These are phyloP conservation scores for Yamadazyma insecticola DNA, from an alignment of 805 yeast genomes.

Conservation along the genomic window DNA sequence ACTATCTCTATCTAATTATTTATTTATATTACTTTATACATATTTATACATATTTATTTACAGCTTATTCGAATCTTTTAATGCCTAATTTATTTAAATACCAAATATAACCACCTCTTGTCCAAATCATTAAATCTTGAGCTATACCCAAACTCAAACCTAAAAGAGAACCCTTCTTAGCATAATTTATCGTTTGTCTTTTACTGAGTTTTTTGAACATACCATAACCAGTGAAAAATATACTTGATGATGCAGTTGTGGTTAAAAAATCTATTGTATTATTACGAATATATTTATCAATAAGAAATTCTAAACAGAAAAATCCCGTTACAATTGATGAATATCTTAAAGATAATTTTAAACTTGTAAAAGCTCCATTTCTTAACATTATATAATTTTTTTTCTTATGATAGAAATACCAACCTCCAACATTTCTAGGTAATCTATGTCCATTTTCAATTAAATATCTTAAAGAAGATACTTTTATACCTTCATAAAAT, in stretches of 20 bases:
- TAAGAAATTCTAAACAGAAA: constrained; percentile 56
- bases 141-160: constrained; percentile 61
- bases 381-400: constrained; percentile 71
- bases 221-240: constrained; percentile 52
- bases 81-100: constrained; percentile 35
- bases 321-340: constrained; percentile 43
- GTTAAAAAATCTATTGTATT: constrained; percentile 57
- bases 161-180: constrained; percentile 49
- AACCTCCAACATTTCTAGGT: constrained; percentile 73
- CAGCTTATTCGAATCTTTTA: constrained; percentile 1
- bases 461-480: constrained; percentile 54
- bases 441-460: constrained; percentile 81
- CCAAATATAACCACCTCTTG: constrained; percentile 65
- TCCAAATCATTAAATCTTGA: constrained; percentile 59
- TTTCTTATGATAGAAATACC: constrained; percentile 85
- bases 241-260: constrained; percentile 54
- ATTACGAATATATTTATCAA: constrained; percentile 46
- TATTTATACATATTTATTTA: not conserved
- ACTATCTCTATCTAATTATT: constrained; percentile 1
- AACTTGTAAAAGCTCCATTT: constrained; percentile 48
- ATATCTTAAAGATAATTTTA: constrained; percentile 31
- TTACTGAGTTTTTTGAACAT: constrained; percentile 36
- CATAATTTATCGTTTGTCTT: constrained; percentile 38
- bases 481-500: constrained; percentile 52
- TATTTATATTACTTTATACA: constrained; percentile 1